Conservation (phyloP, 129 eudicot species). For the Saposhnikovia divaricata region DNA sequence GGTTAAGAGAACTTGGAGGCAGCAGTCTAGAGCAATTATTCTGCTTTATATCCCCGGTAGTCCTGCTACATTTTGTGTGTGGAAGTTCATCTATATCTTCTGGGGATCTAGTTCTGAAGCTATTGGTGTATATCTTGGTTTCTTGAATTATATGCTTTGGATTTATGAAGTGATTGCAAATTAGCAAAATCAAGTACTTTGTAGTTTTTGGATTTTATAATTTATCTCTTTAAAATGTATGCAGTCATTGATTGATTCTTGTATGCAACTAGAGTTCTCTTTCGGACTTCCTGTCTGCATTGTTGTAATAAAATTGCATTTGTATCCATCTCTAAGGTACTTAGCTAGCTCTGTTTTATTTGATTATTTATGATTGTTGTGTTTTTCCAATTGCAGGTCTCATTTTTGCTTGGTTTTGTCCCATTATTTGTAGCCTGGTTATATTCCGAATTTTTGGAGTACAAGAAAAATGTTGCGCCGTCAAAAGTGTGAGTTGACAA, state of each 20-base stretch:
- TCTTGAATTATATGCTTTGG: not conserved
- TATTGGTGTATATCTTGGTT: not conserved
- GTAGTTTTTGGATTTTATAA: not conserved
- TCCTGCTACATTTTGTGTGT: not conserved
- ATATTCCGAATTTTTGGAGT: conserved; percentile 70
- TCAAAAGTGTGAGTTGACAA: conserved; percentile 51
- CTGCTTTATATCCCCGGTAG: not conserved
- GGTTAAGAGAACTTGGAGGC: not conserved
- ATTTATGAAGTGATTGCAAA: not conserved
- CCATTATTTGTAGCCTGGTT: conserved; percentile 71
- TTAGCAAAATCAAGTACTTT: not conserved
- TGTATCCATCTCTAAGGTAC: not conserved
- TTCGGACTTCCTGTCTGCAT: not conserved
- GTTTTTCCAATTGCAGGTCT: conserved; percentile 45
- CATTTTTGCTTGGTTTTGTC: conserved; percentile 70
- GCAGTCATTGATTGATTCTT: not conserved
- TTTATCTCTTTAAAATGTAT: not conserved
- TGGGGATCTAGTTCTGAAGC: not conserved
- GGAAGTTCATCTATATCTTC: not conserved
- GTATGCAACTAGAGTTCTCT: not conserved
- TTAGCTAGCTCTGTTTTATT: not conserved
- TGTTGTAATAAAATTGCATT: not conserved
- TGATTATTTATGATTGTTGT: not conserved
- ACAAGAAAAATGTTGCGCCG: conserved; percentile 44
- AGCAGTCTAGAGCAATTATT: not conserved